Evolutionary conservation across 768 basidiomycete species (phyloP).

Genomic region (Lactarius sp.): DNA sequence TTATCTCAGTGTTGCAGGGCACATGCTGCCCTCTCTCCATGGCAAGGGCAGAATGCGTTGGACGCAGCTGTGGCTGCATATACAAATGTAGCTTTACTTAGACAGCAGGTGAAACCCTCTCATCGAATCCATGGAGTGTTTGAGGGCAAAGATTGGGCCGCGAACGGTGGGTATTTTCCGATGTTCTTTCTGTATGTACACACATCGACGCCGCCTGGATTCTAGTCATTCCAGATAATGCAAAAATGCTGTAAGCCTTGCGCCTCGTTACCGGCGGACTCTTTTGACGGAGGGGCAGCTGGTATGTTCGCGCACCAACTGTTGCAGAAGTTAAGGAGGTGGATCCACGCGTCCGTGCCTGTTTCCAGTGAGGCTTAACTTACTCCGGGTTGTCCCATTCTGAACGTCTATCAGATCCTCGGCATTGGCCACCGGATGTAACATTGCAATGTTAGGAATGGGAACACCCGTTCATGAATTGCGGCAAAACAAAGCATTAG

Average conservation of each 20-base stretch:
- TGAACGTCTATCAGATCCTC: slow-evolving; percentile 46
- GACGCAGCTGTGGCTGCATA: slow-evolving; percentile 88
- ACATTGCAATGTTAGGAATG: slow-evolving; percentile 38
- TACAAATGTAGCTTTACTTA: slow-evolving; percentile 68
- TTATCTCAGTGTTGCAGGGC: slow-evolving; percentile 41
- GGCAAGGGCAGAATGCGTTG: slow-evolving; percentile 79
- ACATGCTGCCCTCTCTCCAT: slow-evolving; percentile 74
- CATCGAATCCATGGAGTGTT: slow-evolving; percentile 80
- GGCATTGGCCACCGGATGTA: slow-evolving; percentile 61
- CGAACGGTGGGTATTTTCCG: slow-evolving; percentile 48
- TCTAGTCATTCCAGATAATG: slow-evolving; percentile 78
- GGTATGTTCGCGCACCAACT: slow-evolving; percentile 69
- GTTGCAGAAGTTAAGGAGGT: slow-evolving; percentile 55
- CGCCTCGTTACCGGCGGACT: no score
- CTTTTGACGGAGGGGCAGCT: slow-evolving; percentile 37
- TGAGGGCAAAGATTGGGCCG: slow-evolving; percentile 68
- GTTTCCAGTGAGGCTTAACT: slow-evolving; percentile 54
- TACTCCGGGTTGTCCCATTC: background rate
- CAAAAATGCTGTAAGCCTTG: slow-evolving; percentile 56
- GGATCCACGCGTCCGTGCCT: slow-evolving; percentile 56
- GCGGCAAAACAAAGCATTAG: slow-evolving; percentile 60
- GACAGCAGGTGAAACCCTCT: slow-evolving; percentile 76
- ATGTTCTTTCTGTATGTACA: background rate
- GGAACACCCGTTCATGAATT: slow-evolving; percentile 47
- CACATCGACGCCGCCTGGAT: background rate